Evolutionary conservation across 768 basidiomycete species (phyloP).

Genomic region (Kwoniella pini): DNA sequence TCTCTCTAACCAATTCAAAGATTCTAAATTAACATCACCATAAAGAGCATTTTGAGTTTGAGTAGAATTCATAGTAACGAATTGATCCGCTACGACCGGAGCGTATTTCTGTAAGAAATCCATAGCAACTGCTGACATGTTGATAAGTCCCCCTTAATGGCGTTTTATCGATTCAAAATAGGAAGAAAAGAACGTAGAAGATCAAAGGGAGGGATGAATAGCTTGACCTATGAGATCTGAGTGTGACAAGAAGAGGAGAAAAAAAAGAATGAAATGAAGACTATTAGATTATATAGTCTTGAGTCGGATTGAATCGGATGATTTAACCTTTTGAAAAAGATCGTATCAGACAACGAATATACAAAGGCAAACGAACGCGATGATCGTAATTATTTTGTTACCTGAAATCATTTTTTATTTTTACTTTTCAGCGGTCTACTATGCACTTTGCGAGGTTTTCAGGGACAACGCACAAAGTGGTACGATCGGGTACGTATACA

Average conservation of each 20-base stretch:
- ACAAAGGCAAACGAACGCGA: not conserved
- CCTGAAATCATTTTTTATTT: not conserved
- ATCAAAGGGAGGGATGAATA: too few relatives aligned
- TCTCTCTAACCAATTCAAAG: conserved; percentile 60
- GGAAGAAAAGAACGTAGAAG: too few relatives aligned
- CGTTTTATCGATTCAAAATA: not conserved
- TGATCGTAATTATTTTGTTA: not conserved
- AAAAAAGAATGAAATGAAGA: not conserved
- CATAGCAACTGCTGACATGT: conserved; percentile 33
- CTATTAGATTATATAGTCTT: not conserved
- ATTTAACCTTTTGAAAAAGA: not conserved
- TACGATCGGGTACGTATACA: not conserved
- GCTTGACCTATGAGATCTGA: too few relatives aligned
- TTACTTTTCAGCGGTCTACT: too few relatives aligned
- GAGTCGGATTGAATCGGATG: conserved; percentile 20
- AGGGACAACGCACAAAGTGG: conserved; percentile 2
- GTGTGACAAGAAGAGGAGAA: not conserved
- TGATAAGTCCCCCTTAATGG: too few relatives aligned
- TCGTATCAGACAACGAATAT: conserved; percentile 3
- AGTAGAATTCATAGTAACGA: conserved; percentile 70
- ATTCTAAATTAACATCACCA: conserved; percentile 43
- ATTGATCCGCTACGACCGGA: conserved; percentile 47
- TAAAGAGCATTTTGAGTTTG: conserved; percentile 75
- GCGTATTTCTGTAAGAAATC: conserved; percentile 43
- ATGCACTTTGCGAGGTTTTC: not conserved